phyloP scores from a whole-genome alignment of 2,329 filamentous ascomycete genomes.

The Neopestalotiopsis clavispora region DNA sequence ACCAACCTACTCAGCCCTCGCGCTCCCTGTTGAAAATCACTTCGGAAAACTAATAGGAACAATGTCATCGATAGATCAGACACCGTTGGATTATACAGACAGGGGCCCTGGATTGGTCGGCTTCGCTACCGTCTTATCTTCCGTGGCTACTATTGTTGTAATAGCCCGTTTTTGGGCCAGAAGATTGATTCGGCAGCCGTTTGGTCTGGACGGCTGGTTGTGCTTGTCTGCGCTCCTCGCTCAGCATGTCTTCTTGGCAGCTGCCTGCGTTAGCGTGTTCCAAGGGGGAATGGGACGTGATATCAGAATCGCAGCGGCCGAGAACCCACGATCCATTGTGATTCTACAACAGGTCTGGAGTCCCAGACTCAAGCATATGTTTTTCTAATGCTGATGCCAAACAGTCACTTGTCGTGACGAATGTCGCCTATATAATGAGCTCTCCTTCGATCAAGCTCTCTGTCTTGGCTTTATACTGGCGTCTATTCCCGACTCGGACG shows the following conservation, averaged over 20 bases:
- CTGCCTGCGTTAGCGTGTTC: not conserved
- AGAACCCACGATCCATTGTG: not conserved
- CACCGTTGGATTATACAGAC: constrained; percentile 14
- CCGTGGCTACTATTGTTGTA: not conserved
- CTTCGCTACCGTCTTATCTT: not conserved
- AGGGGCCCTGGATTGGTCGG: constrained; percentile 11
- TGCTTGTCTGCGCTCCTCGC: not conserved
- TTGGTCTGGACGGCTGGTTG: constrained; percentile 1
- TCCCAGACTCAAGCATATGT: not conserved
- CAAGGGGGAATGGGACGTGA: not conserved
- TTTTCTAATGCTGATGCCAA: not conserved
- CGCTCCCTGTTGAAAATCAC: not conserved
- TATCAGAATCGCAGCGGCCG: not conserved
- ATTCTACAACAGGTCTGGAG: not conserved
- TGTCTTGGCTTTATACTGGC: constrained; percentile 1
- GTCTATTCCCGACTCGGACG: not conserved
- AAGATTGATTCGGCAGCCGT: not conserved
- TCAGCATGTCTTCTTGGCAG: not conserved
- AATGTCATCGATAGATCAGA: constrained; percentile 13
- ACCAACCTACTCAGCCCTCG: not conserved
- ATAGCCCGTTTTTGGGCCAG: not conserved
- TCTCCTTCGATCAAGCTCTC: not conserved
- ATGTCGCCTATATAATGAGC: not conserved
- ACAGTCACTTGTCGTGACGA: not conserved
- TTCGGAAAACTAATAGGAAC: not conserved